Base-by-base conservation (phyloP, 106 monocot species). In the Agapanthus africanus region DNA sequence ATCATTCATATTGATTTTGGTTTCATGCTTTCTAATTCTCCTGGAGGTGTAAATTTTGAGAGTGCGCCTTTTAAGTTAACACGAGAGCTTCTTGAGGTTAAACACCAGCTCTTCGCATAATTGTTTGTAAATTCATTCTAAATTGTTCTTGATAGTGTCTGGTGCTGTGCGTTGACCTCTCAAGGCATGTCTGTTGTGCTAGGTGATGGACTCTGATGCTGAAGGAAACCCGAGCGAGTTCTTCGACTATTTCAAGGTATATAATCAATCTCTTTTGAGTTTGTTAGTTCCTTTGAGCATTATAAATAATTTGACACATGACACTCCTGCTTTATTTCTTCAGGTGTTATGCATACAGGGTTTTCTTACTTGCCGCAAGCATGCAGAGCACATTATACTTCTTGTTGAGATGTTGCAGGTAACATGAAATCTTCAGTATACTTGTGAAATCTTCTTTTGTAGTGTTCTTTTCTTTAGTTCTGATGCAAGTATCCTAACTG, bases 151-250 rank as follows among this genome's bases (percentile, higher is more conserved):
- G 40, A 56, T 23, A 28, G 27, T 42, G 47, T 16, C 47, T 30
- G 25, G 25, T 65, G 40, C 15, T 40, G 26, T 80, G 21, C 3
- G 38, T 33, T 40, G 63, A 36, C 19, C 10, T 35, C 9, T 62
- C 21, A 56, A 28, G 37, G 0, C 22, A 30, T 28, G 37, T 39
- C 16, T 70, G 47, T 37, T 22, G 13, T 73, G 30, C 42, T 77
- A 97, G 97, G 92, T 97, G 36, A 97, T 97, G 97, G 97, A 97
- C 68, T 97, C 97, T 57, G 97, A 97, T 83, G 97, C 97, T 31
- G 97, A 97, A 77, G 97, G 97, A 74, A 97, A 82, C 27, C 97
- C 91, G n/a, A 97, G 97, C 40, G 97, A 97, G 39, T 97, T 97
- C 73, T 97, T 97, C 75, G 97, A 97, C 37, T 97, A 97, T 74